Evolutionary conservation across 371 early-diverging fungal genomes (phyloP), one percentile per base, ranked within the genome.

Genomic region (Nosema muscidifuracis): DNA sequence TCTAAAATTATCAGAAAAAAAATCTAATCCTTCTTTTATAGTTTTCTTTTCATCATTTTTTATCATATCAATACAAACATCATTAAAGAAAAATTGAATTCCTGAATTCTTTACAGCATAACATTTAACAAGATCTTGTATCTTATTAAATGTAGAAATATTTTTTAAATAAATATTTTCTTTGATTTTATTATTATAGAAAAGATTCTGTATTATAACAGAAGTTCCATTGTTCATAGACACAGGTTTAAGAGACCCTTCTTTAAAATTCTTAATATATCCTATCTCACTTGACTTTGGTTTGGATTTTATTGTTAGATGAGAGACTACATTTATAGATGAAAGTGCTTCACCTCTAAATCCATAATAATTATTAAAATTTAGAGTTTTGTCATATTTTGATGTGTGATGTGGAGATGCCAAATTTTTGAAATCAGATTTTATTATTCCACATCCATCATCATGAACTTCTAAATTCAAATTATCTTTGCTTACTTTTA

Each of bases 331-430:
- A 31, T 90, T 90, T 60, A 98, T 93, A 81, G 94, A 93, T 1
- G 96, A 92, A 47, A 97, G 82, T 0, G 97, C 98, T 79, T 97
- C 98, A 15, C 99, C 99, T 53, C 99, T 87, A 80, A 96, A 98
- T 0, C 99, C 99, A 85, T 88, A 92, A 47, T 10, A 47, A 47
- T 47, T 13, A 10, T 13, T n/a, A 20, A 10, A 47, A 38, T 38
- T 38, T 0, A 95, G 94, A n/a, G 85, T 85, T 2, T 82, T 79
- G 0, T 79, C 81, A 2, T 95, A 81, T 82, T 98, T 97, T 76
- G 92, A 92, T 2, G 97, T 98, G 0, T 94, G 91, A 83, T 92
- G 93, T 20, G 92, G 86, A 77, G 90, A 90, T 81, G 95, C 94
- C 0, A 93, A 89, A 60, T 92, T 85, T 36, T 53, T 63, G 30